Base-by-base conservation (phyloP, 345 rosid genomes). In the Salix suchowensis region DNA sequence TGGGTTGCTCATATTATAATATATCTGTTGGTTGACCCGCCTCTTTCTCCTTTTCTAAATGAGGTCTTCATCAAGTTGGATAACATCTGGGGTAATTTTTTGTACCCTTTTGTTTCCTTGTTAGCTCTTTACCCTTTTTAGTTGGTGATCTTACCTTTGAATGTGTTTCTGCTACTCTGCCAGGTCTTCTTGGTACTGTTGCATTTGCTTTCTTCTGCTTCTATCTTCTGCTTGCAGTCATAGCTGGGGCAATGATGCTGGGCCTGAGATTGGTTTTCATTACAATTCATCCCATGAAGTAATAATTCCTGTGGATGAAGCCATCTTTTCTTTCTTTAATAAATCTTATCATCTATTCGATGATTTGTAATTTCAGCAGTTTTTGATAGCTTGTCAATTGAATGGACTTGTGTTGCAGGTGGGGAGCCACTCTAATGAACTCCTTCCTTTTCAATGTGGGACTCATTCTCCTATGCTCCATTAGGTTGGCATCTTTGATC, bases 351-450 rank as follows among this genome's bases (percentile, higher is more conserved):
- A 58, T 23, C 28, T 58, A 24, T 58, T 1, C 1, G 64, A 19
- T 65, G 28, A 42, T 14, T 14, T 72, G 18, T 42, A 60, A 28
- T 14, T 67, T 34, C n/a, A 65, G 36, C 30, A 74, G 68, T 52
- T 62, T 71, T 74, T 79, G 28, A 77, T 78, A 34, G 82, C 86
- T 85, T 7, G 87, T 76, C 36, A 23, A 77, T 74, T 62, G 12
- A 32, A 55, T 65, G 71, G 54, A 74, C 76, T 75, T 76, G 50
- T 81, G 79, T 74, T 65, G 44, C 89, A 94, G 99, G 89, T 94
- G 99, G 99, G 99, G 99, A 82, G 98, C 96, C 24, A 96, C 99
- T 76, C 86, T 94, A 37, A 94, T 94, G 99, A 96, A 92, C 86
- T 96, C 97, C 13, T 96, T 96, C 81, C 99, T 96, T 85, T 96